Base-by-base conservation (phyloP, 768 basidiomycete species). In the Russula brevipes region DNA sequence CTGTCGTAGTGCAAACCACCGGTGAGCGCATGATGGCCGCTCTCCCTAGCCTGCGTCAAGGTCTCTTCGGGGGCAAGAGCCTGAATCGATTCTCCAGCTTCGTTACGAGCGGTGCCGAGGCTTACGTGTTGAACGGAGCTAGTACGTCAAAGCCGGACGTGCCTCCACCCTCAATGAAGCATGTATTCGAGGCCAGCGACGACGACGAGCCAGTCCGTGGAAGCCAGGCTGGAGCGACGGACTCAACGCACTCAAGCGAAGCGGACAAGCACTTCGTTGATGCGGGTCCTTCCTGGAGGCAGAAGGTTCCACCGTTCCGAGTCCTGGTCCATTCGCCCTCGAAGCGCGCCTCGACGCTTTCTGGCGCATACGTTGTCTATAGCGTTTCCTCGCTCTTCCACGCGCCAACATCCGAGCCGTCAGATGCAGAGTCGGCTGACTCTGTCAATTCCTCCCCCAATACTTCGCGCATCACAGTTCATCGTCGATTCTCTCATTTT, bases 11-110 rank as follows among this genome's bases (percentile, higher is more conserved):
- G 2, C 88, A 90, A 68, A 79, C 79, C 54, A 90, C 89, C 1
- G 88, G 87, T 12, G 89, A 90, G 72, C 88, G 87, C 55, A 59
- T 67, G 56, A 66, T 68, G 66, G 65, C 67, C 16, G 67, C 61
- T 78, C 82, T 87, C 66, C 87, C 88, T 2, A 88, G 82, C 72
- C 87, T 90, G 69, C 77, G 85, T 9, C 82, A 83, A 59, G 86
- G 84, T 66, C 78, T 92, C 0, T 81, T 93, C 1, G 85, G 88
- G 36, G 89, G 90, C 10, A 91, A 86, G 73, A 84, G 83, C 50
- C 73, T 92, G 58, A 91, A 92, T 72, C 81, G 90, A n/a, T 93
- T 93, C 74, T 91, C 89, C 0, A 86, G 81, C 60, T 93, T 92
- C 72, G 90, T 93, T 14, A 90, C 88, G 7, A 90, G 87, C 61